Percentiles rank a stretch among this genome's conserved stretches.
Evolutionary conservation across 352 stramenopile genomes (phyloP).

Genomic region (Globisporangium camurandrum): DNA sequence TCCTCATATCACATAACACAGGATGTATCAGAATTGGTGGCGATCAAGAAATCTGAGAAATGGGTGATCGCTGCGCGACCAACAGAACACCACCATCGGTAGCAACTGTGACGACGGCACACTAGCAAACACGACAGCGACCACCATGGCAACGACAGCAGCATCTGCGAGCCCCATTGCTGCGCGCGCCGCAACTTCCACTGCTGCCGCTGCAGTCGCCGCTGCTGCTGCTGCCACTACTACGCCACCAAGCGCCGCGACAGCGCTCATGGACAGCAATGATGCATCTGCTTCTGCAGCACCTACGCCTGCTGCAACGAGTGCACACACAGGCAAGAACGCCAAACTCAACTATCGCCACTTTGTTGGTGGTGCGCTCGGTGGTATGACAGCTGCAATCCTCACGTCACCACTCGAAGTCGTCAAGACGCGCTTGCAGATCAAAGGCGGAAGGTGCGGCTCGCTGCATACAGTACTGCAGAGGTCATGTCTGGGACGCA

Average conservation of each 20-base stretch:
- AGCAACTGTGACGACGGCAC: neutral
- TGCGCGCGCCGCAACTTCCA: conserved; percentile 4
- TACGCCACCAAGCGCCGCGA: conserved; percentile 1
- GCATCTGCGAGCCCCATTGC: conserved; percentile 8
- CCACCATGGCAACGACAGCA: neutral
- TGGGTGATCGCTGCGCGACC: neutral
- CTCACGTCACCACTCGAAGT: conserved; percentile 82
- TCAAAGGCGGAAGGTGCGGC: conserved; percentile 47
- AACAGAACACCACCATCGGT: neutral
- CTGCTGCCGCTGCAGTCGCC: conserved; percentile 2
- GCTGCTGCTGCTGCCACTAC: neutral
- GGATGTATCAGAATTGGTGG: neutral
- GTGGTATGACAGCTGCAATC: conserved; percentile 73
- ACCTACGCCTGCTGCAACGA: conserved; percentile 6
- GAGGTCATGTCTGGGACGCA: neutral
- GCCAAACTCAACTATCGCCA: conserved; percentile 35
- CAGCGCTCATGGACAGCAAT: conserved; percentile 5
- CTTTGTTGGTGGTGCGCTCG: conserved; percentile 69
- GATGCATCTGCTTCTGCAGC: neutral
- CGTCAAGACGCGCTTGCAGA: conserved; percentile 82
- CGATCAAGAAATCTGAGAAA: neutral
- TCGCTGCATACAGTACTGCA: neutral
- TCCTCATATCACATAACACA: neutral
- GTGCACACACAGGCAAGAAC: conserved; percentile 2
- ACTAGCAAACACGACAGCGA: neutral